Evolutionary conservation across 2,329 filamentous ascomycete genomes (phyloP).

Genomic region (Penicillium psychrosexuale): DNA sequence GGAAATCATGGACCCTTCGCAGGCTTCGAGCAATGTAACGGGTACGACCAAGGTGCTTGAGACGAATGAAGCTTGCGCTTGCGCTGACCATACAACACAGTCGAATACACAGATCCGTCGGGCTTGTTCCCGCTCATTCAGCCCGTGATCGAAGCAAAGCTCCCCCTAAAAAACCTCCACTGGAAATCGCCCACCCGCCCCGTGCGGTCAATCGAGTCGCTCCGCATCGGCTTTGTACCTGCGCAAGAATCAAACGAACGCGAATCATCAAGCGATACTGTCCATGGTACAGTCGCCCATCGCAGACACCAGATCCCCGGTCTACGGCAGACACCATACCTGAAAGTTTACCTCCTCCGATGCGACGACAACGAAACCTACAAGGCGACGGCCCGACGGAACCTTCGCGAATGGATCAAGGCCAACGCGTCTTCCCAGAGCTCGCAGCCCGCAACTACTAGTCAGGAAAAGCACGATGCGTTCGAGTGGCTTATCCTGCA

Average conservation of each 20-base stretch:
- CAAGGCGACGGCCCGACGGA: slow-evolving; percentile 72
- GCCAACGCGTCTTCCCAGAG: slow-evolving; percentile 56
- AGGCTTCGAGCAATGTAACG: slow-evolving; percentile 67
- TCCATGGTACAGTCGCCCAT: slow-evolving; percentile 37
- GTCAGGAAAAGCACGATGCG: slow-evolving; percentile 89
- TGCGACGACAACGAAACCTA: slow-evolving; percentile 97
- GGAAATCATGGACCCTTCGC: slow-evolving; percentile 43
- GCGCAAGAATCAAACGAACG: slow-evolving; percentile 46
- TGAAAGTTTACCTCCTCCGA: slow-evolving; percentile 83
- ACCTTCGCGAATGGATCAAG: slow-evolving; percentile 90
- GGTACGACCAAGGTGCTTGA: slow-evolving; percentile 46
- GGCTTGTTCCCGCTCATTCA: slow-evolving; percentile 80
- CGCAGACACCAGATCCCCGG: slow-evolving; percentile 94
- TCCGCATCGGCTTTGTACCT: slow-evolving; percentile 84
- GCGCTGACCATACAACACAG: slow-evolving; percentile 47
- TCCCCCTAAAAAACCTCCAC: slow-evolving; percentile 87
- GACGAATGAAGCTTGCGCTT: background rate
- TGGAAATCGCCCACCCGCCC: slow-evolving; percentile 95
- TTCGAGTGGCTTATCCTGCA: slow-evolving; percentile 95
- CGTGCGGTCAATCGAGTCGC: slow-evolving; percentile 84
- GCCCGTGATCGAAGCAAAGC: slow-evolving; percentile 69
- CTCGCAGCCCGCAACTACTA: slow-evolving; percentile 48
- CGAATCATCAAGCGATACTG: slow-evolving; percentile 37
- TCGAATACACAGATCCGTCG: slow-evolving; percentile 94
- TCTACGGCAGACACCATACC: slow-evolving; percentile 84